Conservation (phyloP, 495 filamentous ascomycete species). For the Daldinia concentrica region DNA sequence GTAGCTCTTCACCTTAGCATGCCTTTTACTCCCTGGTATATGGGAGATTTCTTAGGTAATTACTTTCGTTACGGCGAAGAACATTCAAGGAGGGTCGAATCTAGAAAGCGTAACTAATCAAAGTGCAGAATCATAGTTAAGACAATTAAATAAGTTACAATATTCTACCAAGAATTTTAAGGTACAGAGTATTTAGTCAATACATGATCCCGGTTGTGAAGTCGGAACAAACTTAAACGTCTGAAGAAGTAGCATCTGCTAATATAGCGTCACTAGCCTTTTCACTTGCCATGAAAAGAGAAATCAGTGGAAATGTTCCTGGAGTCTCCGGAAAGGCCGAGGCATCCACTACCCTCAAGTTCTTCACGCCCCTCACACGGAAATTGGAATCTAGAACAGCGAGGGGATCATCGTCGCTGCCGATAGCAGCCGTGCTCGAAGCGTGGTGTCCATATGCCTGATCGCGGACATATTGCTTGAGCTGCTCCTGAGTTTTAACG, state of each 20-base stretch:
- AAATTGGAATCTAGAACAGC: neutral
- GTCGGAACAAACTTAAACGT: neutral
- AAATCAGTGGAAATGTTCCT: slow-evolving; percentile 5
- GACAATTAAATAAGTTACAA: neutral
- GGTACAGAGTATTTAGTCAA: too few species aligned
- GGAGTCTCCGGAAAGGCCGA: slow-evolving; percentile 3
- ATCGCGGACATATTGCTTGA: neutral
- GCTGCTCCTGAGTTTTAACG: neutral
- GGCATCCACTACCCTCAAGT: neutral
- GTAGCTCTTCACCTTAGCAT: neutral
- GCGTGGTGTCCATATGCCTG: slow-evolving; percentile 4
- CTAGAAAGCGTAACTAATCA: neutral
- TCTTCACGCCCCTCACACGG: neutral
- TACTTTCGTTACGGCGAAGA: neutral
- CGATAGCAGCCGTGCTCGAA: slow-evolving; percentile 3
- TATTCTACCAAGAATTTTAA: too few species aligned
- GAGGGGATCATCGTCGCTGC: neutral
- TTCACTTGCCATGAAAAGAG: neutral
- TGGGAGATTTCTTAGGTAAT: neutral
- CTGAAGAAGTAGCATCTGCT: neutral
- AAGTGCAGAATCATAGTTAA: neutral
- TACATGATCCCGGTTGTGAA: too few species aligned
- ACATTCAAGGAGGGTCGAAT: neutral
- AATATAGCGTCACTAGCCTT: neutral
- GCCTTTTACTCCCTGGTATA: neutral